phyloP scores from a whole-genome alignment of 139 green algal genomes.

The Closterium sp. region DNA sequence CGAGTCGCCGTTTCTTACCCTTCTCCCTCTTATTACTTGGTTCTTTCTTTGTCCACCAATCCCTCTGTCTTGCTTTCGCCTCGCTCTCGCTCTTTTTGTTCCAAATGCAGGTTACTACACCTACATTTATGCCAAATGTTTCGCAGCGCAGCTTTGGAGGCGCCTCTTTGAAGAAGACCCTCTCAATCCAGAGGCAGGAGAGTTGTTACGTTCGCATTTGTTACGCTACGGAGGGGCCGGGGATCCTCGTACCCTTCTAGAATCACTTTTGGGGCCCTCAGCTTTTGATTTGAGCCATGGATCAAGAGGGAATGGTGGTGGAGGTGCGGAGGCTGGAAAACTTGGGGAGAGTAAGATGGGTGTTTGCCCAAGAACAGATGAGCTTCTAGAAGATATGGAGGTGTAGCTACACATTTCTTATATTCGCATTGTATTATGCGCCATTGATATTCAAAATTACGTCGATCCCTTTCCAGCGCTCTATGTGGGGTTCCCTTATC shows the following conservation, averaged over 20 bases:
- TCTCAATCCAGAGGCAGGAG: constrained; percentile 32
- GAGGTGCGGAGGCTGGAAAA: no score
- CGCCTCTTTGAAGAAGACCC: constrained; percentile 57
- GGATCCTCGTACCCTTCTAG: constrained; percentile 1
- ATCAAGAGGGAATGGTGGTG: neutral
- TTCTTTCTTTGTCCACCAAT: no score
- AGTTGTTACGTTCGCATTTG: neutral
- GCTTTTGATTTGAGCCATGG: neutral
- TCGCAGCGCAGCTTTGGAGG: constrained; percentile 69
- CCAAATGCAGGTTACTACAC: constrained; percentile 68
- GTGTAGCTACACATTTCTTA: neutral
- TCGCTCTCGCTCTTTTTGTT: neutral
- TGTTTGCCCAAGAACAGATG: neutral
- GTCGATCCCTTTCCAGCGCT: no score
- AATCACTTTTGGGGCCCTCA: constrained; percentile 5
- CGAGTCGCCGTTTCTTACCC: neutral
- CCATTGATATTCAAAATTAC: no score
- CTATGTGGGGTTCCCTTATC: no score
- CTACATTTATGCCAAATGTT: constrained; percentile 75
- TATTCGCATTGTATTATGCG: no score
- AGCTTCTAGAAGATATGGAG: neutral
- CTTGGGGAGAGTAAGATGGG: neutral
- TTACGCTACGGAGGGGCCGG: constrained; percentile 13
- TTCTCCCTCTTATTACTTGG: neutral
- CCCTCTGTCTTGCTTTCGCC: neutral